phyloP scores from a whole-genome alignment of 2,329 filamentous ascomycete genomes.

The Tolypocladium ovalisporum region DNA sequence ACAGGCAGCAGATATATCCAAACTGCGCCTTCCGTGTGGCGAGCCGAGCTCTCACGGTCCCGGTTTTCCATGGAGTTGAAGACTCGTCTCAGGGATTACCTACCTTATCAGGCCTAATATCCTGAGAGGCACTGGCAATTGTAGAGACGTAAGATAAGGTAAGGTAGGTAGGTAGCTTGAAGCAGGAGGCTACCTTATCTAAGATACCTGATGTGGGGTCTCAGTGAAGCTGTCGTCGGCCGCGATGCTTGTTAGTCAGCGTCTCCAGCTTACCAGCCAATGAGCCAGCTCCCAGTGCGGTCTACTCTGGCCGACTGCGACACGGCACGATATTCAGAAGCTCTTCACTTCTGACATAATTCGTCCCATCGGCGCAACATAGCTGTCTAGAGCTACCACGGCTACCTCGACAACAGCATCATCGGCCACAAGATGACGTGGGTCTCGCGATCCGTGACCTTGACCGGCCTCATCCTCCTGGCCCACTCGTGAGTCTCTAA shows the following conservation, averaged over 20 bases:
- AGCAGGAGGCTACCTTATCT: too few species aligned
- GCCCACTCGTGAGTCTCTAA: conserved; percentile 65
- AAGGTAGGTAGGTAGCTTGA: too few species aligned
- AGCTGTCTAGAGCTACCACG: not conserved
- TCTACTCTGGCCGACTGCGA: not conserved
- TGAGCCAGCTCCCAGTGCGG: not conserved
- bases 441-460: conserved; percentile 59
- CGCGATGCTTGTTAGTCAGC: not conserved
- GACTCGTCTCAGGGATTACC: too few species aligned
- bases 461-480: conserved; percentile 67
- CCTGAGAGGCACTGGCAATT: too few species aligned
- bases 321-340: not conserved
- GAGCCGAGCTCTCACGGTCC: not conserved
- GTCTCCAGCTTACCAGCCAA: not conserved
- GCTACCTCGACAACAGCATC: not conserved
- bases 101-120: too few species aligned
- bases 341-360: not conserved
- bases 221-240: not conserved
- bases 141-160: too few species aligned
- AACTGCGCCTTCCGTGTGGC: too few species aligned
- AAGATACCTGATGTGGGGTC: not conserved
- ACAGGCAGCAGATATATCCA: too few species aligned
- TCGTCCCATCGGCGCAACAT: not conserved
- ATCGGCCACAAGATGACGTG: conserved; percentile 49
- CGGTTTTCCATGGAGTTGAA: too few species aligned